Percentiles rank a stretch among this genome's conserved stretches.
These are phyloP conservation scores for Amanita rubescens DNA, from an alignment of 768 basidiomycete genomes.

Conservation along the genomic window DNA sequence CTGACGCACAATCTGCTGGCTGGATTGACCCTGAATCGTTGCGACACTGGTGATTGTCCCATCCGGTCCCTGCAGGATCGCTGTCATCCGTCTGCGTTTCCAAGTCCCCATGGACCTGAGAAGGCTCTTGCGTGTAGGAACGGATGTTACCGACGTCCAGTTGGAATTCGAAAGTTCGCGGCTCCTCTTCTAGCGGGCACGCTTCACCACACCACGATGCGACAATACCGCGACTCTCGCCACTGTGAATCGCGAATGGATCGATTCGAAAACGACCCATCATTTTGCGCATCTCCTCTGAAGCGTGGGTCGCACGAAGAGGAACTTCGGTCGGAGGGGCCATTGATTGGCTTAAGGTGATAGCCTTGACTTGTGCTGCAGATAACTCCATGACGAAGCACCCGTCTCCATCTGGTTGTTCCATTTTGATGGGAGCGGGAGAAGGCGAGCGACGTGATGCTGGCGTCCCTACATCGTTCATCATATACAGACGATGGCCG, in stretches of 20 bases:
- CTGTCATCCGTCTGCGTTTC: background rate
- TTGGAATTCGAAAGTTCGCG: constrained; percentile 62
- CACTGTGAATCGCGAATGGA: constrained; percentile 64
- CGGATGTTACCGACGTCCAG: constrained; percentile 27
- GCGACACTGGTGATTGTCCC: background rate
- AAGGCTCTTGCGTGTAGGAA: no score
- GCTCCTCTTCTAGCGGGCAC: constrained; percentile 53
- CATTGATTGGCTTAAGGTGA: constrained; percentile 27
- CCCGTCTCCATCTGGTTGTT: constrained; percentile 30
- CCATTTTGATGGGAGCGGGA: constrained; percentile 26
- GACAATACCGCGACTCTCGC: constrained; percentile 30
- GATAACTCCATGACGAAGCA: constrained; percentile 42
- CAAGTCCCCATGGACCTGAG: background rate
- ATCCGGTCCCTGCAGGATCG: background rate
- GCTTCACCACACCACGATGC: constrained; percentile 41
- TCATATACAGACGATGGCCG: constrained; percentile 2
- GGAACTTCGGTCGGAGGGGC: constrained; percentile 62
- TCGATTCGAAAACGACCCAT: constrained; percentile 76
- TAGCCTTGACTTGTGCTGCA: constrained; percentile 12
- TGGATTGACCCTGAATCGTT: background rate
- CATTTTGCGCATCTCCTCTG: constrained; percentile 62
- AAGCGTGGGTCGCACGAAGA: constrained; percentile 68
- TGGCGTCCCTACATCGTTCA: constrained; percentile 5
- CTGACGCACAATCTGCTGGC: background rate
- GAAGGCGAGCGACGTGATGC: constrained; percentile 11